Percentiles rank a stretch among this genome's conserved stretches.
These are phyloP conservation scores for Leishmania gerbilli DNA, from an alignment of 208 protist species.

Conservation along the genomic window DNA sequence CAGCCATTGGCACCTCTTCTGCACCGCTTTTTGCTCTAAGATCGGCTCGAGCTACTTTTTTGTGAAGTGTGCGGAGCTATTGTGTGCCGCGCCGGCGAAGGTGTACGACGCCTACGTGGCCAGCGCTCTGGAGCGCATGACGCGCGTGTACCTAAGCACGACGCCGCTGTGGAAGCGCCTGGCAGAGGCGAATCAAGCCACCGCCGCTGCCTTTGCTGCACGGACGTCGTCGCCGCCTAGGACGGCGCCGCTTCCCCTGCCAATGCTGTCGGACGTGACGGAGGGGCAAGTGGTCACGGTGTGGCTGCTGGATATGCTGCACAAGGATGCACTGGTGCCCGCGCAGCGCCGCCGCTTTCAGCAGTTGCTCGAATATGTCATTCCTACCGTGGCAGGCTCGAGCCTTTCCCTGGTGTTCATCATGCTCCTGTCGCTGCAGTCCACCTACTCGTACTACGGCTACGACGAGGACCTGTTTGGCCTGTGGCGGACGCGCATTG, in stretches of 20 bases:
- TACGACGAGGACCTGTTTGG: slow-evolving; percentile 45
- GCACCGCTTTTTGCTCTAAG: slow-evolving; percentile 56
- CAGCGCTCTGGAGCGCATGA: slow-evolving; percentile 31
- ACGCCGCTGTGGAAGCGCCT: slow-evolving; percentile 29
- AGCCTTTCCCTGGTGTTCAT: slow-evolving; percentile 39
- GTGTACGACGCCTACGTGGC: slow-evolving; percentile 40
- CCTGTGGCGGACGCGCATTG: slow-evolving; percentile 37
- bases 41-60: slow-evolving; percentile 67
- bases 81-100: slow-evolving; percentile 42
- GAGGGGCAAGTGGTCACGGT: slow-evolving; percentile 43
- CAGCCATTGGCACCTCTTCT: slow-evolving; percentile 79
- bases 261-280: slow-evolving; percentile 26
- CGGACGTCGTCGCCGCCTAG: not conserved
- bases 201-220: slow-evolving; percentile 10
- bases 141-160: slow-evolving; percentile 29
- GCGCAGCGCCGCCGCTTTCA: slow-evolving; percentile 31
- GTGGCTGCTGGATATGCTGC: slow-evolving; percentile 53
- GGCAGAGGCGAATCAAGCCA: slow-evolving; percentile 23
- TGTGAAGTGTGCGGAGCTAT: slow-evolving; percentile 56
- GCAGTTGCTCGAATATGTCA: slow-evolving; percentile 32
- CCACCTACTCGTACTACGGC: slow-evolving; percentile 28
- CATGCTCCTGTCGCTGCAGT: slow-evolving; percentile 41
- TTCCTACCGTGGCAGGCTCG: slow-evolving; percentile 31
- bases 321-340: slow-evolving; percentile 30
- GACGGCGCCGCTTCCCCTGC: slow-evolving; percentile 3